Evolutionary conservation across 495 filamentous ascomycete species (phyloP).

Genomic region (Penicillium coprophilum): DNA sequence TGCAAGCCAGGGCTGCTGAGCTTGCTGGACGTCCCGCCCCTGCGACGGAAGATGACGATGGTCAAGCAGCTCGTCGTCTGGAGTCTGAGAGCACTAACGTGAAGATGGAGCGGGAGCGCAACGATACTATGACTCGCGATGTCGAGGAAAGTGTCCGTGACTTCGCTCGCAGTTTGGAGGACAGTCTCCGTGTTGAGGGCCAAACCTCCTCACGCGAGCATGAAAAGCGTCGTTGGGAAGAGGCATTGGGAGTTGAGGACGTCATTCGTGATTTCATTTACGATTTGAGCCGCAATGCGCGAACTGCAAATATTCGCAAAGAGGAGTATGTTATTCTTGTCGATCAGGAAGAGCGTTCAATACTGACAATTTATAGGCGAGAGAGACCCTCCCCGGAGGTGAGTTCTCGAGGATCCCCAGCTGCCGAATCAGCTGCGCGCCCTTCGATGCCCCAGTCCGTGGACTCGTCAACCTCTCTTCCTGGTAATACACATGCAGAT

Average conservation of each 20-base stretch:
- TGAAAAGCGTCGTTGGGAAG: conserved; percentile 92
- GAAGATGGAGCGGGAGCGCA: conserved; percentile 83
- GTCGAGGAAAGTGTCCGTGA: conserved; percentile 97
- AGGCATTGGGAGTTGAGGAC: conserved; percentile 94
- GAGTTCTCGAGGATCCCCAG: conserved; percentile 25
- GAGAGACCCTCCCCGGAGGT: conserved; percentile 28
- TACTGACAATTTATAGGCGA: conserved; percentile 24
- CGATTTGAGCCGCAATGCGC: conserved; percentile 82
- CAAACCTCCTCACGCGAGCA: conserved; percentile 73
- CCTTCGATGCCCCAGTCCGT: conserved; percentile 45
- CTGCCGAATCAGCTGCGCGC: conserved; percentile 31
- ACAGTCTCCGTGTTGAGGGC: conserved; percentile 79
- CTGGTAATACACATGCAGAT: conserved; percentile 85
- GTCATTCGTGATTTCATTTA: conserved; percentile 97
- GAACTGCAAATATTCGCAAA: conserved; percentile 68
- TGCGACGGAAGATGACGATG: conserved; percentile 63
- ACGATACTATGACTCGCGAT: conserved; percentile 93
- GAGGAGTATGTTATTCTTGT: conserved; percentile 59
- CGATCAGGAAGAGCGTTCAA: conserved; percentile 10
- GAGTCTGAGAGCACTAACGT: conserved; percentile 83
- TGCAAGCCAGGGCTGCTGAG: conserved; percentile 95
- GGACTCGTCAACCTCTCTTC: conserved; percentile 43
- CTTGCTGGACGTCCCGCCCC: conserved; percentile 76
- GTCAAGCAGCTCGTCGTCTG: conserved; percentile 73
- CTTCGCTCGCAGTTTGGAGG: conserved; percentile 78